A percentile compares a stretch with the other conserved stretches of the same genome.
These are phyloP conservation scores for Panicum virgatum DNA, from an alignment of 202 grass and related monocot genomes.

Conservation along the genomic window DNA sequence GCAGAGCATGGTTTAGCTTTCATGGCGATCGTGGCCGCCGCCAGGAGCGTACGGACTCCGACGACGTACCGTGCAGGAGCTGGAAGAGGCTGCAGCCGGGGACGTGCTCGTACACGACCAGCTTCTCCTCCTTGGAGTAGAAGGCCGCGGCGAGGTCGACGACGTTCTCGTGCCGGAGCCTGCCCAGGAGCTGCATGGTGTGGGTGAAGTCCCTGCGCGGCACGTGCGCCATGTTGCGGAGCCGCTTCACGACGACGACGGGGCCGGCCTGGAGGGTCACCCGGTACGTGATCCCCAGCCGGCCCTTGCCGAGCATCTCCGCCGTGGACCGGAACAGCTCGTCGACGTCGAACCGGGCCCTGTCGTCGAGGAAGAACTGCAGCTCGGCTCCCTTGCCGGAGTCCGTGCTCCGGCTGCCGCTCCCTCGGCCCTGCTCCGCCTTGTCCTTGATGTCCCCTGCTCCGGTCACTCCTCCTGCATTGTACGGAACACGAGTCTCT, in stretches of 20 bases:
- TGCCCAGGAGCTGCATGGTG: constrained; percentile 79
- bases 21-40: not conserved
- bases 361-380: constrained; percentile 62
- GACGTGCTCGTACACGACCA: constrained; percentile 75
- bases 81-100: constrained; percentile 76
- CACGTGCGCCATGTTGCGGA: constrained; percentile 62
- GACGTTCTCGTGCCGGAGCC: constrained; percentile 80
- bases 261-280: constrained; percentile 50
- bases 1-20: not conserved
- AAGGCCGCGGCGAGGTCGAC: constrained; percentile 64
- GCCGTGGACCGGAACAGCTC: constrained; percentile 73
- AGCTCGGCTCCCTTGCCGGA: constrained; percentile 44
- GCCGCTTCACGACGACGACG: constrained; percentile 76
- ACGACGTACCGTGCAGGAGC: constrained; percentile 68
- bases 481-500: not conserved
- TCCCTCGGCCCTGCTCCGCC: constrained; percentile 42
- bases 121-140: constrained; percentile 90
- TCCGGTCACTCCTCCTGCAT: constrained; percentile 26
- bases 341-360: constrained; percentile 54
- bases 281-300: constrained; percentile 76
- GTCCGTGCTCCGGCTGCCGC: constrained; percentile 47
- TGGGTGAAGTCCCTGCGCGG: constrained; percentile 69
- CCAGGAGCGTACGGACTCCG: not conserved
- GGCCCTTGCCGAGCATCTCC: constrained; percentile 74
- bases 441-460: constrained; percentile 55